Conservation (phyloP, 306 rosid genomes). For the Glycine latifolia region DNA sequence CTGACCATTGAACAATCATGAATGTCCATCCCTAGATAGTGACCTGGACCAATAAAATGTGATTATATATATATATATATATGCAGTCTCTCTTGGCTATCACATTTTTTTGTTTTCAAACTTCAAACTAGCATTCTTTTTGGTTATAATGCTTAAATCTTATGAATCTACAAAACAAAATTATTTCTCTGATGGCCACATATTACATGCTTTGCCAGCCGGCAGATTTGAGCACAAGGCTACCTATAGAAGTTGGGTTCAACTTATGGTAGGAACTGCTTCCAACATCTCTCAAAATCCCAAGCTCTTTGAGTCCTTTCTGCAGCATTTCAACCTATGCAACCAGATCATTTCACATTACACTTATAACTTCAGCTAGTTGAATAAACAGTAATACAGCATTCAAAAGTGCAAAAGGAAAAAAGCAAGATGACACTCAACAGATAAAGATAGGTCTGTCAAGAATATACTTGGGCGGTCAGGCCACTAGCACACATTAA, state of each 20-base stretch:
- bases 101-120: slow-evolving; percentile 26
- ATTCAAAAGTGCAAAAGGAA: slow-evolving; percentile 7
- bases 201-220: slow-evolving; percentile 15
- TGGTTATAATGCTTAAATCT: no score
- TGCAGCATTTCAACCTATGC: slow-evolving; percentile 77
- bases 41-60: slow-evolving; percentile 63
- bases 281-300: slow-evolving; percentile 65
- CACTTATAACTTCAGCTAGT: slow-evolving; percentile 37
- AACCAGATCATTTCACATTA: slow-evolving; percentile 43
- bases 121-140: slow-evolving; percentile 1
- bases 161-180: slow-evolving; percentile 25
- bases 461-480: slow-evolving; percentile 10
- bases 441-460: slow-evolving; percentile 19
- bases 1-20: slow-evolving; percentile 84
- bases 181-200: slow-evolving; percentile 8
- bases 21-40: slow-evolving; percentile 79
- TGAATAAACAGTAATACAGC: background rate
- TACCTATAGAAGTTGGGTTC: slow-evolving; percentile 97
- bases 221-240: slow-evolving; percentile 32
- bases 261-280: slow-evolving; percentile 74
- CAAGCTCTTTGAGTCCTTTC: slow-evolving; percentile 82
- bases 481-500: slow-evolving; percentile 14
- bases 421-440: slow-evolving; percentile 34
- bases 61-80: slow-evolving; percentile 22
- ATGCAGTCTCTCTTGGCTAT: slow-evolving; percentile 27